Evolutionary conservation across 805 yeast species (phyloP).

Genomic region (Schizosaccharomyces osmophilus): DNA sequence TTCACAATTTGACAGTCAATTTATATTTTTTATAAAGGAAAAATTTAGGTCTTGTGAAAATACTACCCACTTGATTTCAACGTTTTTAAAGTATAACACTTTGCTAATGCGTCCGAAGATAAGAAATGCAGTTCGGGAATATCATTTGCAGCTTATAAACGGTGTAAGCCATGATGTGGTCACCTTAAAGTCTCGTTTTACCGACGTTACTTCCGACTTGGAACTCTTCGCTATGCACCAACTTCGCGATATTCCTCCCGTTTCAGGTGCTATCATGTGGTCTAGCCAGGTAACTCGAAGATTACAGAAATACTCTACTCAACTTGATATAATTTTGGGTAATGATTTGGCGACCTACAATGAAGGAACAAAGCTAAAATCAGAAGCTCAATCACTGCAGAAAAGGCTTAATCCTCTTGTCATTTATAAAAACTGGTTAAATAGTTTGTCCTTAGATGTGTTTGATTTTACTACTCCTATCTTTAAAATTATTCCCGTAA

Average conservation of each 20-base stretch:
- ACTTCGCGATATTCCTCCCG: conserved; percentile 24
- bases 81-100: conserved; percentile 25
- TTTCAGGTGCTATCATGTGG: conserved; percentile 27
- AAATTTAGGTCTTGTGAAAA: conserved; percentile 19
- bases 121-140: conserved; percentile 33
- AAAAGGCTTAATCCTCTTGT: conserved; percentile 20
- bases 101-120: conserved; percentile 29
- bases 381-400: conserved; percentile 24
- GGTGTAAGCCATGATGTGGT: conserved; percentile 25
- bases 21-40: conserved; percentile 20
- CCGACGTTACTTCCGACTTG: not conserved
- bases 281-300: conserved; percentile 26
- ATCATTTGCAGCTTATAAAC: conserved; percentile 26
- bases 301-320: conserved; percentile 18
- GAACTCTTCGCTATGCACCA: conserved; percentile 12
- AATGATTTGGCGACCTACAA: conserved; percentile 35
- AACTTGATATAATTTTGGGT: conserved; percentile 31
- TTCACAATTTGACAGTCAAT: conserved; percentile 18
- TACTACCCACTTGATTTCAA: conserved; percentile 26
- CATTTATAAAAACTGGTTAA: too few species aligned
- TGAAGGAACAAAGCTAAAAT: conserved; percentile 39
- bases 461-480: too few species aligned
- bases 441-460: too few species aligned
- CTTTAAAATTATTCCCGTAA: too few species aligned
- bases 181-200: not conserved